Base-by-base conservation (phyloP, 768 basidiomycete genomes). In the Pholiota molesta region DNA sequence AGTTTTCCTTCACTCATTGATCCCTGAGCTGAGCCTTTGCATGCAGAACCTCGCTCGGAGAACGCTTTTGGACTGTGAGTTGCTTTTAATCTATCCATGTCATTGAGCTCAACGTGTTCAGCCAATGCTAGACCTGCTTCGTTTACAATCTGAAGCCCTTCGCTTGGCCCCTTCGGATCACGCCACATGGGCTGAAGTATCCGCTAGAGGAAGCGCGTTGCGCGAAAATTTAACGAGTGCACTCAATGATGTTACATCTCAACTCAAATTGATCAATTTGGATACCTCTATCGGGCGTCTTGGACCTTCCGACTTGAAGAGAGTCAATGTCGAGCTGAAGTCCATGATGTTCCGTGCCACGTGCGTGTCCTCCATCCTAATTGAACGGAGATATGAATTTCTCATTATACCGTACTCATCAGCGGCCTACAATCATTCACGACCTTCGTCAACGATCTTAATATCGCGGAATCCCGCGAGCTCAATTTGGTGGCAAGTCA, bases 211-310 rank as follows among this genome's bases (percentile, higher is more conserved):
- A 7, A 63, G 66, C 19, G 65, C 64, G 13, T 55, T 72, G 31
- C 71, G 78, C 9, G 66, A 67, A 7, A 64, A 54, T 1, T 67
- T 82, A 13, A 67, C 76, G 9, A 68, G 64, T 29, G 75, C 75
- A 0, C 70, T 73, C 0, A 73, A 78, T 23, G 71, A 59, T 4
- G 72, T 81, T 6, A 61, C 70, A 1, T 72, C 71, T 1, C 79
- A 80, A 62, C 71, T 79, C 51, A 73, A 71, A 31, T 65, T 79
- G 44, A 74, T 77, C 2, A 79, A 79, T 53, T 65, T 82, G 13
- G 81, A 82, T 61, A 61, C 77, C 5, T 80, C 79, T 17, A 61
- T 78, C n/a, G 81, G 81, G 3, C 70, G 77, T 3, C 72, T 82
- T 8, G 79, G 81, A 4, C 77, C 80, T 3, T 68, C 66, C 0